Evolutionary conservation across 768 basidiomycete species (phyloP).

Genomic region (Udeniomyces megalosporus): DNA sequence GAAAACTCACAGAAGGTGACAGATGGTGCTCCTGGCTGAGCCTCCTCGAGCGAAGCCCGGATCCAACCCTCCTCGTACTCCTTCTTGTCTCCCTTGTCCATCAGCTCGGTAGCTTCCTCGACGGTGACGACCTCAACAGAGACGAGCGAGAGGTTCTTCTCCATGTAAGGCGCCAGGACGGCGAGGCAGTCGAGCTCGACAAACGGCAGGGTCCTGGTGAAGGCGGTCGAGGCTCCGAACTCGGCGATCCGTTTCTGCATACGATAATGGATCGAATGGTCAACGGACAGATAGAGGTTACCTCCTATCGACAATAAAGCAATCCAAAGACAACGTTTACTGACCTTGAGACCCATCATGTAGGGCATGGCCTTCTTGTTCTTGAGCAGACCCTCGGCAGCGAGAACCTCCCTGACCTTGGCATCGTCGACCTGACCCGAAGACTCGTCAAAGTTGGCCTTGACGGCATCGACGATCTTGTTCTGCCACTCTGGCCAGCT

Average conservation of each 20-base stretch:
- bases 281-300: background rate
- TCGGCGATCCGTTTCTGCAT: slow-evolving; percentile 57
- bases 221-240: slow-evolving; percentile 56
- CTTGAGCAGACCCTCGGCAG: slow-evolving; percentile 65
- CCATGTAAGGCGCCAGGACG: slow-evolving; percentile 63
- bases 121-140: slow-evolving; percentile 5
- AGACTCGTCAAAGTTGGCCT: slow-evolving; percentile 45
- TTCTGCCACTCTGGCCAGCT: slow-evolving; percentile 91
- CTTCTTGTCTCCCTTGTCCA: slow-evolving; percentile 1
- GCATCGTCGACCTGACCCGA: slow-evolving; percentile 63
- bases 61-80: slow-evolving; percentile 5
- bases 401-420: slow-evolving; percentile 52
- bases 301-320: background rate
- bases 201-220: slow-evolving; percentile 69
- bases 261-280: background rate
- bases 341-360: slow-evolving; percentile 86
- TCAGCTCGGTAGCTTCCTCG: background rate
- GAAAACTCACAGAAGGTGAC: slow-evolving; percentile 3
- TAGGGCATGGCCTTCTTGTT: slow-evolving; percentile 95
- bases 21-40: slow-evolving; percentile 6
- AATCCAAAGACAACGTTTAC: slow-evolving; percentile 18
- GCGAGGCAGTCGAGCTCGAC: slow-evolving; percentile 56
- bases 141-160: slow-evolving; percentile 24
- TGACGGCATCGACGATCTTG: slow-evolving; percentile 50
- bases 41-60: slow-evolving; percentile 2